phyloP scores from a whole-genome alignment of 495 filamentous ascomycete genomes.

The Penicillium diatomitis region DNA sequence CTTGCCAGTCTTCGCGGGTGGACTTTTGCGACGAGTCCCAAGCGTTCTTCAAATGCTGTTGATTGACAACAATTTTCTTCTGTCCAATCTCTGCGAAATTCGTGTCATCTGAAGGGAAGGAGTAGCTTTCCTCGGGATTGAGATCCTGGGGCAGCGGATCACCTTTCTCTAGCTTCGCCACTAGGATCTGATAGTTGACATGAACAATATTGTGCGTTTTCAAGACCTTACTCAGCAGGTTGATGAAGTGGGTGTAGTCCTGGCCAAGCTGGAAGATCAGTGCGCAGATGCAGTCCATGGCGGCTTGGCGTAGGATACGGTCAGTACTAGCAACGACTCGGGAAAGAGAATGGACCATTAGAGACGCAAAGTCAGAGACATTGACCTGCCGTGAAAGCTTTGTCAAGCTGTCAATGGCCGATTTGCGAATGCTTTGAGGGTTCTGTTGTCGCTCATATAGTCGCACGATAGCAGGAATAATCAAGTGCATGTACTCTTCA shows the following conservation, averaged over 20 bases:
- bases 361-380: constrained; percentile 89
- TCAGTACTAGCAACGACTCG: constrained; percentile 67
- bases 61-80: constrained; percentile 93
- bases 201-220: constrained; percentile 64
- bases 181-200: constrained; percentile 80
- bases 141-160: constrained; percentile 91
- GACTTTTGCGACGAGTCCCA: constrained; percentile 96
- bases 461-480: constrained; percentile 89
- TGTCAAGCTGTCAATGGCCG: constrained; percentile 88
- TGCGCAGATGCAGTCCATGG: constrained; percentile 92
- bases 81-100: constrained; percentile 72
- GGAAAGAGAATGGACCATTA: constrained; percentile 85
- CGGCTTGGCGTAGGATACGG: constrained; percentile 64
- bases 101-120: constrained; percentile 66
- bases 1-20: constrained; percentile 95
- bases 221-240: constrained; percentile 72
- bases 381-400: constrained; percentile 96
- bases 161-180: constrained; percentile 86
- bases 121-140: constrained; percentile 77
- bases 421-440: constrained; percentile 67
- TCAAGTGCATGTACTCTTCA: constrained; percentile 98
- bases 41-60: constrained; percentile 91
- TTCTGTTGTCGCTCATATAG: constrained; percentile 81
- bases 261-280: constrained; percentile 92
- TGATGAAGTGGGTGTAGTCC: constrained; percentile 88